A percentile compares a stretch with the other conserved stretches of the same genome.
phyloP scores from a whole-genome alignment of 441 rosid genomes.

The Metrosideros polymorpha region DNA sequence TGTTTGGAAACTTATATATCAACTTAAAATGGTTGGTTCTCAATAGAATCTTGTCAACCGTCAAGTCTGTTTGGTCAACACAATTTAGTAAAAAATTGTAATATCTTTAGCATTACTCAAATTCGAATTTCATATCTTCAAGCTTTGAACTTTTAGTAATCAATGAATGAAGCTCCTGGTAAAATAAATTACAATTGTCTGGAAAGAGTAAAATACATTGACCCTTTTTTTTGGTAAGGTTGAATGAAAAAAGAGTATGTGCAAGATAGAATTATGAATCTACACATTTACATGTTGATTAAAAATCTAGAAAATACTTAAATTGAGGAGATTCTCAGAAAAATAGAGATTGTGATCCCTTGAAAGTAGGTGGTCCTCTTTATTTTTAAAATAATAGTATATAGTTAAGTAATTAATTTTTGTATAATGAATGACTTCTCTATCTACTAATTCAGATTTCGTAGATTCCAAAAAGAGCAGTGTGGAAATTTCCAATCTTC shows the following conservation, averaged over 20 bases:
- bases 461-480: neutral
- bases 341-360: neutral
- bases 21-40: neutral
- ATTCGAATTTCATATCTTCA: neutral
- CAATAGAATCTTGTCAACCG: neutral
- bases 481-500: neutral
- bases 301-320: neutral
- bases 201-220: neutral
- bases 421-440: neutral
- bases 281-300: neutral
- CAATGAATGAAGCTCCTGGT: neutral
- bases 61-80: neutral
- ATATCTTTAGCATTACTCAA: neutral
- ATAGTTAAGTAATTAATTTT: neutral
- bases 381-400: neutral
- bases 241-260: neutral
- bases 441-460: neutral
- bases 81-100: neutral
- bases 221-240: neutral
- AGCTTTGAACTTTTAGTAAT: neutral
- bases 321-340: neutral
- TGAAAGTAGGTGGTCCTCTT: neutral
- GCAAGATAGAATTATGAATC: neutral
- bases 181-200: neutral
- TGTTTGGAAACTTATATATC: neutral